phyloP scores from a whole-genome alignment of 257 asterid species.

The Cruciata laevipes region DNA sequence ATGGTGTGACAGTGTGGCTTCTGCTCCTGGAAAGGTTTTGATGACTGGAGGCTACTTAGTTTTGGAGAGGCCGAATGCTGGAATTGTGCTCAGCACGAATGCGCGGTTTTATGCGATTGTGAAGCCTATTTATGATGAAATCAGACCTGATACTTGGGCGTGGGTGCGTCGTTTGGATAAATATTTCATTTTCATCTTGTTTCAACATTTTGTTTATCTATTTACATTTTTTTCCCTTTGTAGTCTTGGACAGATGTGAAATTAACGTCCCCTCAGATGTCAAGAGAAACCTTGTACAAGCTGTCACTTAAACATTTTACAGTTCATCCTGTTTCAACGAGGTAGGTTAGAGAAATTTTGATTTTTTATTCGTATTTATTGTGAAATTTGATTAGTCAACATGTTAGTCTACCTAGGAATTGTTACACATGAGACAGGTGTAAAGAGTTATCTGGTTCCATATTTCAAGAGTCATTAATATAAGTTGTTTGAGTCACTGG shows the following conservation, averaged over 20 bases:
- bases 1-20: slow-evolving; percentile 59
- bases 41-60: slow-evolving; percentile 97
- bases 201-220: not conserved
- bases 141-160: slow-evolving; percentile 68
- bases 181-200: not conserved
- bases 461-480: not conserved
- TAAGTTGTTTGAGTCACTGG: slow-evolving; percentile 8
- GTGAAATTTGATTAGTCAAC: not conserved
- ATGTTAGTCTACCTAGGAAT: not conserved
- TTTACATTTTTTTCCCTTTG: slow-evolving; percentile 12
- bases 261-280: slow-evolving; percentile 95
- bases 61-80: slow-evolving; percentile 95
- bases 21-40: slow-evolving; percentile 99
- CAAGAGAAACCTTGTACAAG: slow-evolving; percentile 76
- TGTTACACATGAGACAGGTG: not conserved
- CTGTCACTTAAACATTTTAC: slow-evolving; percentile 55
- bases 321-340: slow-evolving; percentile 53
- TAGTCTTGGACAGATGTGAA: slow-evolving; percentile 89
- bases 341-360: slow-evolving; percentile 31
- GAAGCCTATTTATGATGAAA: slow-evolving; percentile 64
- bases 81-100: slow-evolving; percentile 92
- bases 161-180: slow-evolving; percentile 48
- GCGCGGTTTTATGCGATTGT: slow-evolving; percentile 92
- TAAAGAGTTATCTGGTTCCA: not conserved
- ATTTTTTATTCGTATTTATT: not conserved